phyloP scores from a whole-genome alignment of 805 yeast genomes.

The Ogataea paraovalis region DNA sequence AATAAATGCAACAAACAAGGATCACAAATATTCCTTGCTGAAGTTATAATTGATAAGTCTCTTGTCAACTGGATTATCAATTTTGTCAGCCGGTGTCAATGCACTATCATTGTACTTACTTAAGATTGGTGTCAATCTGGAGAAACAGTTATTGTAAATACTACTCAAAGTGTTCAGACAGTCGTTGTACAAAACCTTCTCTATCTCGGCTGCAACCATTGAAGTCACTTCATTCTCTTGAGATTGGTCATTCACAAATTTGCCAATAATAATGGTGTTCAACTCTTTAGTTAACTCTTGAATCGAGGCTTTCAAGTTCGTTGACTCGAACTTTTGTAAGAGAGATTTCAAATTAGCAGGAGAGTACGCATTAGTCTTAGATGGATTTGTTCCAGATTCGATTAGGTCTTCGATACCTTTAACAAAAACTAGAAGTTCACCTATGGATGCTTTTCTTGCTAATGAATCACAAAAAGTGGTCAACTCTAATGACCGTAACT shows the following conservation, averaged over 20 bases:
- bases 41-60: constrained; percentile 26
- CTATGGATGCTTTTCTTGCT: constrained; percentile 49
- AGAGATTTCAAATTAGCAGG: constrained; percentile 54
- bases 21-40: constrained; percentile 23
- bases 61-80: constrained; percentile 3
- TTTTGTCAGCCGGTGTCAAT: constrained; percentile 28
- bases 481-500: constrained; percentile 31
- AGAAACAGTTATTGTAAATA: constrained; percentile 50
- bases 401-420: constrained; percentile 54
- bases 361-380: constrained; percentile 62
- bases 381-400: constrained; percentile 42
- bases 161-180: constrained; percentile 72
- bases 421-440: constrained; percentile 64
- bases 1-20: neutral
- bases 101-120: constrained; percentile 47
- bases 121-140: constrained; percentile 51
- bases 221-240: constrained; percentile 28
- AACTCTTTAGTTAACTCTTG: constrained; percentile 53
- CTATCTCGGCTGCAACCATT: constrained; percentile 35
- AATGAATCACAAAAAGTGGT: constrained; percentile 43
- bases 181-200: constrained; percentile 51
- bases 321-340: constrained; percentile 51
- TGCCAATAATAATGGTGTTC: constrained; percentile 42
- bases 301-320: constrained; percentile 53
- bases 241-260: constrained; percentile 14